These are phyloP conservation scores for Zalaria sp. DNA, from an alignment of 2,329 filamentous ascomycete genomes.

Conservation along the genomic window DNA sequence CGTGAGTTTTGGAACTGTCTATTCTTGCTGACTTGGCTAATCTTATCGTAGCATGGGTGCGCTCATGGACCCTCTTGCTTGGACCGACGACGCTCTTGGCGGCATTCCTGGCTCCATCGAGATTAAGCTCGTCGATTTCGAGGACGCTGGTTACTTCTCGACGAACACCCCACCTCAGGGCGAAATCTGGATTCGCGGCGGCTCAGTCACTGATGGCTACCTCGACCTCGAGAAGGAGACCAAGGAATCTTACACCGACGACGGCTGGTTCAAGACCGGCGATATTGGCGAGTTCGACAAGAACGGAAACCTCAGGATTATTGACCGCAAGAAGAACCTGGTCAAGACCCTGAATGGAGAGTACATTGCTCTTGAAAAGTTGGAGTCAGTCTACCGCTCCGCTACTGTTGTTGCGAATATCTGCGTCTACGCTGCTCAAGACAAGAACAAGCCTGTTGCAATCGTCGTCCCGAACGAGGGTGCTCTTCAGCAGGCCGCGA, in stretches of 20 bases:
- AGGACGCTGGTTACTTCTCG: conserved; percentile 74
- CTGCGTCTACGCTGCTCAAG: conserved; percentile 68
- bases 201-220: conserved; percentile 62
- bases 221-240: conserved; percentile 81
- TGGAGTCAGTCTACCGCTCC: conserved; percentile 81
- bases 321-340: conserved; percentile 96
- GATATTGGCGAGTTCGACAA: conserved; percentile 84
- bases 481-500: conserved; percentile 41
- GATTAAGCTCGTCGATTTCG: conserved; percentile 80
- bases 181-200: conserved; percentile 80
- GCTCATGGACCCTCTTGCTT: conserved; percentile 73
- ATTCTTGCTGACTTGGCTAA: conserved; percentile 1
- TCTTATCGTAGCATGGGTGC: conserved; percentile 46
- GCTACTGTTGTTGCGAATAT: conserved; percentile 69
- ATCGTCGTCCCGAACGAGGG: conserved; percentile 54
- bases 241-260: conserved; percentile 56
- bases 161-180: conserved; percentile 69
- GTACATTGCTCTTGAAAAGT: conserved; percentile 91
- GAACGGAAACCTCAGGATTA: conserved; percentile 68
- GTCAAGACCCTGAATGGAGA: conserved; percentile 92
- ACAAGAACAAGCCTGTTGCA: conserved; percentile 66
- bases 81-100: conserved; percentile 64
- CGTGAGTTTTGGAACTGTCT: conserved; percentile 24
- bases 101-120: conserved; percentile 66
- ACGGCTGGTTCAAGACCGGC: conserved; percentile 95